phyloP scores from a whole-genome alignment of 1,284 basidiomycete species.

The Crocinoboletus sp. region DNA sequence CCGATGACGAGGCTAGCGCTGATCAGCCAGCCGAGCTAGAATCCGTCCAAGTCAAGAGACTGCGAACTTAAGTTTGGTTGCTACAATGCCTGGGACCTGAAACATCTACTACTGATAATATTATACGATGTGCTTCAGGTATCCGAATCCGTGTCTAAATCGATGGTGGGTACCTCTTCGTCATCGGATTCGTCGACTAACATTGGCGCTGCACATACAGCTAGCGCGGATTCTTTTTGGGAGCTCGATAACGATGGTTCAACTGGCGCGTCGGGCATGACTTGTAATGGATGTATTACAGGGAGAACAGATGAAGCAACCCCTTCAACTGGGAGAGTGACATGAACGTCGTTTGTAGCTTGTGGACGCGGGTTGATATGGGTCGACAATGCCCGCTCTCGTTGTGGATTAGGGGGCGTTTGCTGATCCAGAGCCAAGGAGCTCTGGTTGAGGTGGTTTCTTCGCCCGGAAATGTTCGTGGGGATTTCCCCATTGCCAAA shows the following conservation, averaged over 20 bases:
- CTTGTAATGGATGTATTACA: background rate
- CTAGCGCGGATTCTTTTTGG: constrained; percentile 9
- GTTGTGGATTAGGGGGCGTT: background rate
- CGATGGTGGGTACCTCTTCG: constrained; percentile 51
- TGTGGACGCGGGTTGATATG: constrained; percentile 1
- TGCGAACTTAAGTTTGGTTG: constrained; percentile 13
- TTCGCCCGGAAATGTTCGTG: background rate
- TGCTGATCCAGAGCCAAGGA: constrained; percentile 1
- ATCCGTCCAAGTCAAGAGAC: constrained; percentile 17
- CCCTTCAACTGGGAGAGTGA: background rate
- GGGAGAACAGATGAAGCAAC: background rate
- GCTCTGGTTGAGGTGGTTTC: background rate
- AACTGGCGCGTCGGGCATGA: background rate
- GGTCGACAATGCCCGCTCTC: background rate
- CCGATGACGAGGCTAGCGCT: constrained; percentile 40
- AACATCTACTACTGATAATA: background rate
- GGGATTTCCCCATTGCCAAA: constrained; percentile 4
- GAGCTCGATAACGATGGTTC: background rate
- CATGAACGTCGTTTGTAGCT: background rate
- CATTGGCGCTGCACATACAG: constrained; percentile 9
- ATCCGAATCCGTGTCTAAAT: constrained; percentile 48
- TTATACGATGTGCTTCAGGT: constrained; percentile 13
- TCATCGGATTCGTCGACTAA: constrained; percentile 39
- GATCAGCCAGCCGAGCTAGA: constrained; percentile 11
- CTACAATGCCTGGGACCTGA: background rate